These are phyloP conservation scores for Diaporthe vexans DNA, from an alignment of 2,329 filamentous ascomycete genomes.

Conservation along the genomic window DNA sequence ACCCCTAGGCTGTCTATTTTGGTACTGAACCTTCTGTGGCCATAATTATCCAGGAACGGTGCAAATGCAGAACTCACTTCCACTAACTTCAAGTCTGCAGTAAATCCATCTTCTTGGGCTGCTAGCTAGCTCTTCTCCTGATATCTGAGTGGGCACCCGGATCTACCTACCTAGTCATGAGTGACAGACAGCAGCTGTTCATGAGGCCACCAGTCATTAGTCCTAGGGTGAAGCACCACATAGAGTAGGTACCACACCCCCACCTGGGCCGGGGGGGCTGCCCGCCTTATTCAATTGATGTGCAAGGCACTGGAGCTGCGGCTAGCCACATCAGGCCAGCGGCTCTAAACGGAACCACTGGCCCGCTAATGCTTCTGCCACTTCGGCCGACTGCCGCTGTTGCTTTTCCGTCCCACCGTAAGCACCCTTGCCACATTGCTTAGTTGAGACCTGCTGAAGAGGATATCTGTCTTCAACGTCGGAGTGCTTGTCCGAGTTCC, in stretches of 20 bases:
- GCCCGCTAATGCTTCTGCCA: slow-evolving; percentile 24
- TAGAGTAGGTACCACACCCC: slow-evolving; percentile 13
- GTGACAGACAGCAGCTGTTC: slow-evolving; percentile 5
- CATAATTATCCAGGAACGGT: too few species aligned
- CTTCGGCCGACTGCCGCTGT: slow-evolving; percentile 21
- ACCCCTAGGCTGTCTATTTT: not conserved
- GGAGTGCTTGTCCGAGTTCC: not conserved
- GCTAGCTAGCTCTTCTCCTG: not conserved
- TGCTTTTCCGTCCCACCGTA: not conserved
- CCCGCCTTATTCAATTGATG: not conserved
- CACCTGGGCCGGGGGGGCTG: not conserved
- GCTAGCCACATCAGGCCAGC: slow-evolving; percentile 30
- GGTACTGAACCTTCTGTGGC: not conserved
- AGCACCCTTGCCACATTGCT: not conserved
- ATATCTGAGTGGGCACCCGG: not conserved
- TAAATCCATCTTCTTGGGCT: not conserved
- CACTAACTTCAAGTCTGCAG: not conserved
- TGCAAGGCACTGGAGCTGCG: not conserved
- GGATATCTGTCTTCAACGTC: slow-evolving; percentile 27
- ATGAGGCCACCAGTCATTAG: slow-evolving; percentile 6
- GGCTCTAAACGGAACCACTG: slow-evolving; percentile 32
- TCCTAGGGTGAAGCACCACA: slow-evolving; percentile 5
- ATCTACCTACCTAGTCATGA: not conserved
- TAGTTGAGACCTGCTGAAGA: not conserved
- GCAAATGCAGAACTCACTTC: not conserved